Evolutionary conservation across 495 filamentous ascomycete genomes (phyloP).

Genomic region (Aspergillus baeticus): DNA sequence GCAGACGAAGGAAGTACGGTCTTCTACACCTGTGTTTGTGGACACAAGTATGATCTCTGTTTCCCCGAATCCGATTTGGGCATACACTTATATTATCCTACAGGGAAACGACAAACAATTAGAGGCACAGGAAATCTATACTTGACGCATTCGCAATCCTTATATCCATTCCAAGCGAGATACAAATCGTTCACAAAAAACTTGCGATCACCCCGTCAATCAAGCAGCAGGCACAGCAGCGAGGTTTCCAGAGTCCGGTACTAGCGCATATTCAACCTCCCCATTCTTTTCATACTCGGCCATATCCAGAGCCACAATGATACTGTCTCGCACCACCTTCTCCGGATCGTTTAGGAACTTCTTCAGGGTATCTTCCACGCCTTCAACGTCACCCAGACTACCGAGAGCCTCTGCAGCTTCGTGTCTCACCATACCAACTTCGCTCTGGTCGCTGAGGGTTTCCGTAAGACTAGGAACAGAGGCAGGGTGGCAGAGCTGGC

Average conservation of each 20-base stretch:
- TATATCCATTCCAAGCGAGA: conserved; percentile 25
- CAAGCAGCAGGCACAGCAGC: conserved; percentile 38
- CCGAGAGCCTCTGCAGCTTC: conserved; percentile 98
- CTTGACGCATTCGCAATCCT: conserved; percentile 12
- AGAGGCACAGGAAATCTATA: conserved; percentile 21
- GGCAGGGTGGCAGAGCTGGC: conserved; percentile 92
- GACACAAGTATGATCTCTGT: conserved; percentile 65
- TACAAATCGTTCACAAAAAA: conserved; percentile 25
- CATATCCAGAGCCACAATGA: conserved; percentile 96
- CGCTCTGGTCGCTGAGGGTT: conserved; percentile 72
- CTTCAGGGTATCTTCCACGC: conserved; percentile 82
- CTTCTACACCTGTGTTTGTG: conserved; percentile 84
- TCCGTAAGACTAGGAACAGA: conserved; percentile 85
- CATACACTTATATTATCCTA: conserved; percentile 19
- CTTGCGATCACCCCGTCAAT: conserved; percentile 25
- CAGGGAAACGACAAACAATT: conserved; percentile 46
- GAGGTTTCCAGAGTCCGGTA: conserved; percentile 57
- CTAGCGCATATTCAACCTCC: conserved; percentile 84
- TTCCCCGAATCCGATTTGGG: conserved; percentile 21
- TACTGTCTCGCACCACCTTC: conserved; percentile 89
- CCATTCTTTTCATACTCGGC: conserved; percentile 92
- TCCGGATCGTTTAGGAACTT: conserved; percentile 86
- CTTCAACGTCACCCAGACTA: conserved; percentile 88
- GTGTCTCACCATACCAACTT: conserved; percentile 94
- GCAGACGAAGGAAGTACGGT: conserved; percentile 95